These are phyloP conservation scores for Akanthomyces lecanii DNA, from an alignment of 2,329 filamentous ascomycete genomes.

Conservation along the genomic window DNA sequence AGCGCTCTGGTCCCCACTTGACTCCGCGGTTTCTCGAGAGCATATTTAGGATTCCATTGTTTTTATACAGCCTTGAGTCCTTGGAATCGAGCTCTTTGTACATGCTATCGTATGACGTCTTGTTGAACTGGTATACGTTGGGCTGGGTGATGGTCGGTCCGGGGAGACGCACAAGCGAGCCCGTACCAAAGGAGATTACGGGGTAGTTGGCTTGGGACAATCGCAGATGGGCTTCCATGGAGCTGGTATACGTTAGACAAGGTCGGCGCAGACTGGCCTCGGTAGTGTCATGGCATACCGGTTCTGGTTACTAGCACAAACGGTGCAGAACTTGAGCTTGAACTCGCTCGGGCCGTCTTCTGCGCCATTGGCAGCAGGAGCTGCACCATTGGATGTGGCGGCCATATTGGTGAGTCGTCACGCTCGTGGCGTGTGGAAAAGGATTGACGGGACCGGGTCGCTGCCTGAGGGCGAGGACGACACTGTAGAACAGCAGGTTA, in stretches of 20 bases:
- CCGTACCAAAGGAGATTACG: conserved; percentile 97
- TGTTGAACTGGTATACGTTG: conserved; percentile 98
- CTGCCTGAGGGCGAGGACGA: conserved; percentile 12
- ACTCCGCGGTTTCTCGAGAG: conserved; percentile 84
- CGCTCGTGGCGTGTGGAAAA: conserved; percentile 17
- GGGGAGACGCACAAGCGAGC: conserved; percentile 87
- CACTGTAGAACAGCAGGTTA: conserved; percentile 4
- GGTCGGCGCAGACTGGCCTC: background rate
- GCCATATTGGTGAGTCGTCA: conserved; percentile 30
- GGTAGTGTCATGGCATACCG: conserved; percentile 52
- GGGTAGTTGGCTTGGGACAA: conserved; percentile 83
- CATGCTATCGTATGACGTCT: conserved; percentile 91
- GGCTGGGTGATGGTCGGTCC: conserved; percentile 88
- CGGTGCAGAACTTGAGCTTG: conserved; percentile 95
- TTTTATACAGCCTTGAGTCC: conserved; percentile 80
- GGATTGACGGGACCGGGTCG: conserved; percentile 2
- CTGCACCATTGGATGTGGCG: conserved; percentile 37
- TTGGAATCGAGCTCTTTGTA: conserved; percentile 85
- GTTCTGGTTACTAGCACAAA: conserved; percentile 99
- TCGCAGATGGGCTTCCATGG: conserved; percentile 98
- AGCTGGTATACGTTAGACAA: conserved; percentile 42
- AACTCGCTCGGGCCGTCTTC: conserved; percentile 57
- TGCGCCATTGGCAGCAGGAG: conserved; percentile 38
- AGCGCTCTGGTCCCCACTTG: conserved; percentile 93
- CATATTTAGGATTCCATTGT: conserved; percentile 95